A percentile compares a stretch with the other conserved stretches of the same genome.
Evolutionary conservation across 2,329 filamentous ascomycete genomes (phyloP).

Genomic region (Leptographium galeiforme): DNA sequence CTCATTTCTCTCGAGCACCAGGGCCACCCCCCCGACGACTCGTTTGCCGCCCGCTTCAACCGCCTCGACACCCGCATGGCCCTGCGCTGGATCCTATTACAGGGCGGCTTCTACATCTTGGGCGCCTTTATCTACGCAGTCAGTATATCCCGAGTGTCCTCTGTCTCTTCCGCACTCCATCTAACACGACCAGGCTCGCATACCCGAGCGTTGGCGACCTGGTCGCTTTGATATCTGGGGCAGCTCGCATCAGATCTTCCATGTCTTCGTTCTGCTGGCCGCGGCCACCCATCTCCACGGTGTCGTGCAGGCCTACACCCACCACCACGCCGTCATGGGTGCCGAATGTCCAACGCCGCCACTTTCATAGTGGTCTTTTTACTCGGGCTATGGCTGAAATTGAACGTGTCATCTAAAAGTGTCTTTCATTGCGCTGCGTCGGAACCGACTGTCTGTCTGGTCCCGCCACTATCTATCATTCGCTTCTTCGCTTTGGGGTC

Average conservation of each 20-base stretch:
- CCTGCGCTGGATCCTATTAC: slow-evolving; percentile 63
- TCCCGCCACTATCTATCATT: no score
- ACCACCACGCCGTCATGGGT: slow-evolving; percentile 53
- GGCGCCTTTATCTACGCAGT: slow-evolving; percentile 81
- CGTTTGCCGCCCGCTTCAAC: slow-evolving; percentile 42
- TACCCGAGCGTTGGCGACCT: slow-evolving; percentile 70
- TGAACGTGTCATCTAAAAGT: no score
- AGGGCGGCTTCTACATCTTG: slow-evolving; percentile 73
- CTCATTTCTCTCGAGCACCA: slow-evolving; percentile 20
- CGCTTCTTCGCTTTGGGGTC: not conserved
- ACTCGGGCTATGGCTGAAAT: no score
- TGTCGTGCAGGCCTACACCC: slow-evolving; percentile 73
- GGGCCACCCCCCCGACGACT: not conserved
- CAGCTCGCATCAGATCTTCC: slow-evolving; percentile 92
- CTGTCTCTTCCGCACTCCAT: not conserved
- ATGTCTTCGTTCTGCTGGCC: slow-evolving; percentile 74
- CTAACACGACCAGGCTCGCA: slow-evolving; percentile 40
- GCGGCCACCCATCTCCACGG: slow-evolving; percentile 71
- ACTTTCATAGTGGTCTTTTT: not conserved
- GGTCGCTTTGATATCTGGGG: slow-evolving; percentile 82
- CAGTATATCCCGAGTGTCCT: not conserved
- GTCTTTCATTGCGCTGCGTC: no score
- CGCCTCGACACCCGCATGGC: slow-evolving; percentile 62
- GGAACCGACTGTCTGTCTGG: no score
- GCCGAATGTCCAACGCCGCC: slow-evolving; percentile 28